Percentiles rank a stretch among this genome's conserved stretches.
These are phyloP conservation scores for Achaetomium macrosporum DNA, from an alignment of 2,329 filamentous ascomycete species.

Conservation along the genomic window DNA sequence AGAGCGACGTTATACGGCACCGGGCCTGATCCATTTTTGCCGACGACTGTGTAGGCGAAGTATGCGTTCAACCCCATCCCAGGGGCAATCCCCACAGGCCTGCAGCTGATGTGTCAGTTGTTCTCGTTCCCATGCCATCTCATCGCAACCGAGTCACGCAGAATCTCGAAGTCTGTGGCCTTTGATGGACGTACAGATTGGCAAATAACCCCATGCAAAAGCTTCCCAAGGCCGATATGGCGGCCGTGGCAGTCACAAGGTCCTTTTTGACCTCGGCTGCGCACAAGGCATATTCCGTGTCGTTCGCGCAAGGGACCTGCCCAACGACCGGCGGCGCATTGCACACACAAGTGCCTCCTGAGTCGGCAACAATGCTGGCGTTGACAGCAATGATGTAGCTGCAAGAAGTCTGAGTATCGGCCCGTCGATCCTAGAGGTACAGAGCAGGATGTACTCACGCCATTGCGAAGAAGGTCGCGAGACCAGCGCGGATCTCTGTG, in stretches of 20 bases:
- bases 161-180: background rate
- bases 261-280: constrained; percentile 63
- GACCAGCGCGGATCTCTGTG: constrained; percentile 75
- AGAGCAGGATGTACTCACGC: constrained; percentile 41
- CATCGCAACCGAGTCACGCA: background rate
- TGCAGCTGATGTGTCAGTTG: constrained; percentile 16
- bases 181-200: constrained; percentile 51
- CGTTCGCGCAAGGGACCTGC: constrained; percentile 39
- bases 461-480: constrained; percentile 71
- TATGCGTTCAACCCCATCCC: constrained; percentile 84
- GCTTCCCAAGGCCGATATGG: constrained; percentile 71
- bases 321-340: constrained; percentile 39
- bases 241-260: constrained; percentile 77
- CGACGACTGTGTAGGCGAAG: constrained; percentile 77
- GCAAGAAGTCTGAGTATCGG: background rate
- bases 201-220: constrained; percentile 80
- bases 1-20: constrained; percentile 72
- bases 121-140: background rate
- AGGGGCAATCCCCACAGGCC: constrained; percentile 63
- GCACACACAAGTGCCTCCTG: constrained; percentile 72
- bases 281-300: constrained; percentile 60
- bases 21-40: constrained; percentile 64
- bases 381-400: constrained; percentile 50
- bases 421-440: background rate
- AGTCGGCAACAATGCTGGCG: constrained; percentile 52